A percentile compares a stretch with the other conserved stretches of the same genome.
phyloP scores from a whole-genome alignment of 495 filamentous ascomycete genomes.

The Umbilicaria muhlenbergii region DNA sequence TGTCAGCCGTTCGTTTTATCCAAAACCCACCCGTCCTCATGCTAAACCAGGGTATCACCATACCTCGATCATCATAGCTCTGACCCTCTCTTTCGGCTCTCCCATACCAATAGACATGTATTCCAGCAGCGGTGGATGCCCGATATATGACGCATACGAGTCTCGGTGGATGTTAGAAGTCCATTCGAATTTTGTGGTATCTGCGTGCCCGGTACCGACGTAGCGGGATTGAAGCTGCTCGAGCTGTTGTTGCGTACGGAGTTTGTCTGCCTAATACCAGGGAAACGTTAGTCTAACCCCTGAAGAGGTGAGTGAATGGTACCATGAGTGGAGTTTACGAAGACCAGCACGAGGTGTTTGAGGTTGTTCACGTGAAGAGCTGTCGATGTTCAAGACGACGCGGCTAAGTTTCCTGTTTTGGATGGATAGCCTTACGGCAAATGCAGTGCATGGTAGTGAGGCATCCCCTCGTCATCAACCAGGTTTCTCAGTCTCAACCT shows the following conservation, averaged over 20 bases:
- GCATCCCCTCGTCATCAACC: too few species aligned
- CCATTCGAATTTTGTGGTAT: slow-evolving; percentile 96
- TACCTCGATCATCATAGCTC: slow-evolving; percentile 61
- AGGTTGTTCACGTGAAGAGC: too few species aligned
- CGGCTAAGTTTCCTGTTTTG: too few species aligned
- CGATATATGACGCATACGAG: slow-evolving; percentile 67
- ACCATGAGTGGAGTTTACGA: too few species aligned
- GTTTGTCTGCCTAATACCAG: slow-evolving; percentile 65
- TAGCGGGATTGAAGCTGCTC: slow-evolving; percentile 88
- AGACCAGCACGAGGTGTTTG: too few species aligned
- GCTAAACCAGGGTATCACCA: neutral
- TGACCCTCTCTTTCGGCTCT: slow-evolving; percentile 63
- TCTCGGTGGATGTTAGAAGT: slow-evolving; percentile 79
- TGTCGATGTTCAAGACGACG: too few species aligned
- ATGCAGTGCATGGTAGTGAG: too few species aligned
- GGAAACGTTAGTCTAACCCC: too few species aligned
- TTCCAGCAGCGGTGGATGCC: slow-evolving; percentile 75
- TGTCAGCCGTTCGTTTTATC: slow-evolving; percentile 3
- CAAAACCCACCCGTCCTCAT: neutral
- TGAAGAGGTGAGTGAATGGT: too few species aligned
- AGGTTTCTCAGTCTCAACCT: too few species aligned
- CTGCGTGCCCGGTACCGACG: slow-evolving; percentile 93
- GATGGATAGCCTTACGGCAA: too few species aligned
- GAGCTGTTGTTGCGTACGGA: slow-evolving; percentile 92
- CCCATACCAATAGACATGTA: slow-evolving; percentile 86